Conservation (phyloP, 129 eudicot genomes). For the Ambrosia trifida region DNA sequence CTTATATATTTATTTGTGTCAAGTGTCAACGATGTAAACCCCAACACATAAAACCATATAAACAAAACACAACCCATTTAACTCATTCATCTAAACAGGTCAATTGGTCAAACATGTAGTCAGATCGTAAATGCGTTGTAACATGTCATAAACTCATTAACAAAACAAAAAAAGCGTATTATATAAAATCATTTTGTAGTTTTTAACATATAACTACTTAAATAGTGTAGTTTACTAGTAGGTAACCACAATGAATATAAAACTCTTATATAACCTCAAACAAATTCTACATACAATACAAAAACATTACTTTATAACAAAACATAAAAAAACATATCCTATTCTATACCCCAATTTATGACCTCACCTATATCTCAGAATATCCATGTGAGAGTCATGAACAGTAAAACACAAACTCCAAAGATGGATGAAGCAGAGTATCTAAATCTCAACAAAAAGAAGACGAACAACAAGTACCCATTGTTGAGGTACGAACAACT, state of each 20-base stretch:
- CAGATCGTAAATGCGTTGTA: neutral
- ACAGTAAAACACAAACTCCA: constrained; percentile 14
- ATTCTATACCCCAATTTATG: neutral
- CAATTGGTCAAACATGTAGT: too few relatives aligned
- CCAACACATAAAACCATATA: too few relatives aligned
- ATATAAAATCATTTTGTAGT: too few relatives aligned
- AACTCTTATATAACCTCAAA: neutral
- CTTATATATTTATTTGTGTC: too few relatives aligned
- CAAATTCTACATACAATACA: neutral
- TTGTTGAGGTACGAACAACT: constrained; percentile 53
- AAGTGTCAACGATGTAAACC: too few relatives aligned
- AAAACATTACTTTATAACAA: too few relatives aligned
- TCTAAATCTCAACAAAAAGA: constrained; percentile 27
- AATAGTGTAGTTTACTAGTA: too few relatives aligned
- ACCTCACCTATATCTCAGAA: neutral
- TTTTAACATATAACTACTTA: too few relatives aligned
- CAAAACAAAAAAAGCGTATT: too few relatives aligned
- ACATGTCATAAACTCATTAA: neutral
- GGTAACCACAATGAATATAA: neutral
- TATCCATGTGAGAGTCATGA: constrained; percentile 23
- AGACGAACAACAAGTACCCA: constrained; percentile 22
- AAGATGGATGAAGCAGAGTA: constrained; percentile 37
- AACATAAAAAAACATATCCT: constrained; percentile 4
- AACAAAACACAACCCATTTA: too few relatives aligned
- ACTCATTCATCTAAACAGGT: neutral